Evolutionary conservation across 192 early-diverging fungal genomes (phyloP).

Genomic region (Umbelopsis sp.): DNA sequence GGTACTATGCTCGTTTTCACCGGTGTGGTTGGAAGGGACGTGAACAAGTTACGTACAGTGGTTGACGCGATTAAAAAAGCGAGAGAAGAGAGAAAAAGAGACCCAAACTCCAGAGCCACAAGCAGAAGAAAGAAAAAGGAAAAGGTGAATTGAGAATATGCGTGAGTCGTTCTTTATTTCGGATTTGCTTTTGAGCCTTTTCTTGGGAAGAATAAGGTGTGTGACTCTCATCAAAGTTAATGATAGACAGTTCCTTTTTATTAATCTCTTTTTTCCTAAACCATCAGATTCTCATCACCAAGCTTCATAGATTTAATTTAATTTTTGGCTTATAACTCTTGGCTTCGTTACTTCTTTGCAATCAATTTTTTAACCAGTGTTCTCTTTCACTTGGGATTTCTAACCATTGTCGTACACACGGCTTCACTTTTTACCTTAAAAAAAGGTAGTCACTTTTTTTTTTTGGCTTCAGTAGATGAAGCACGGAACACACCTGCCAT

Average conservation of each 20-base stretch:
- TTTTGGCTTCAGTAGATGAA: no score
- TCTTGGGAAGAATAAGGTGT: neutral
- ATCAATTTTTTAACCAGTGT: neutral
- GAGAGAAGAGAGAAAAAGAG: neutral
- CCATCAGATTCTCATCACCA: no score
- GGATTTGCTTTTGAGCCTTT: conserved; percentile 14
- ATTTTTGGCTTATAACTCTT: no score
- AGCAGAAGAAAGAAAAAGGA: neutral
- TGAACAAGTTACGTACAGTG: neutral
- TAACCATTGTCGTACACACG: conserved; percentile 1
- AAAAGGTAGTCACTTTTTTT: neutral
- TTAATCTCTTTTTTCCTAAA: neutral
- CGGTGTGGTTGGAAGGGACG: neutral
- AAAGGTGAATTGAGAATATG: conserved; percentile 4
- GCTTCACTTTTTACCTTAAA: conserved; percentile 6
- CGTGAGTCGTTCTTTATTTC: conserved; percentile 18
- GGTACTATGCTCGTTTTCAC: neutral
- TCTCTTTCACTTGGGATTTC: neutral
- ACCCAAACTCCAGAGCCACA: no score
- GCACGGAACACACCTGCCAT: no score
- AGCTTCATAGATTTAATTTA: no score
- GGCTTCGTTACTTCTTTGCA: no score
- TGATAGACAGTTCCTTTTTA: neutral
- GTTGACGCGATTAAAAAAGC: neutral
- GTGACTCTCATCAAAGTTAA: conserved; percentile 6